Evolutionary conservation across 805 yeast species (phyloP).

Genomic region (Saturnispora serradocipensis): DNA sequence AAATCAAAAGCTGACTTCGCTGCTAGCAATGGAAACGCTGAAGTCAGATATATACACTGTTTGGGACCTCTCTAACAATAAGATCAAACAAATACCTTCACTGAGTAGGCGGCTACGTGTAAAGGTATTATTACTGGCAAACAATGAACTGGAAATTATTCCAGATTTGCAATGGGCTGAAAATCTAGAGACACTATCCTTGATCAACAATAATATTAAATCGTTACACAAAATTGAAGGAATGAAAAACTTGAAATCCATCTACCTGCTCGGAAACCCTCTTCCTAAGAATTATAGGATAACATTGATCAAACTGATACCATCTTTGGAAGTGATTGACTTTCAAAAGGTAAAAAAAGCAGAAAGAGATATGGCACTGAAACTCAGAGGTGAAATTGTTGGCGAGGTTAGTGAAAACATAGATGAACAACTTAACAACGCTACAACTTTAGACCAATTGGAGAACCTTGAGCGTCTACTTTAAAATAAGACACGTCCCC

Average conservation of each 20-base stretch:
- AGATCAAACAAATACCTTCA: constrained; percentile 43
- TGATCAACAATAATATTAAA: constrained; percentile 43
- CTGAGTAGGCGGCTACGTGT: constrained; percentile 37
- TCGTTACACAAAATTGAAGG: constrained; percentile 36
- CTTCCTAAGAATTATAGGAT: constrained; percentile 49
- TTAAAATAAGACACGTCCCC: constrained; percentile 7
- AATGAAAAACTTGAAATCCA: constrained; percentile 33
- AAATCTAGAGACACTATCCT: constrained; percentile 40
- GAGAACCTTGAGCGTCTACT: constrained; percentile 2
- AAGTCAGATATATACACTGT: constrained; percentile 36
- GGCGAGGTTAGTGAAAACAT: constrained; percentile 23
- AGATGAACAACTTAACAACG: constrained; percentile 7
- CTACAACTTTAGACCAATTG: constrained; percentile 7
- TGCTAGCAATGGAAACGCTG: constrained; percentile 29
- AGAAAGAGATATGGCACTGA: constrained; percentile 43
- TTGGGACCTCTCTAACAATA: constrained; percentile 72
- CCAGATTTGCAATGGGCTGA: constrained; percentile 29
- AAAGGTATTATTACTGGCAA: constrained; percentile 49
- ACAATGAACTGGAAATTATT: constrained; percentile 46
- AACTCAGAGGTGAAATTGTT: constrained; percentile 30
- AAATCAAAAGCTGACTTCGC: constrained; percentile 30
- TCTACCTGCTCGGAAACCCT: constrained; percentile 53
- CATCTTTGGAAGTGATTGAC: constrained; percentile 57
- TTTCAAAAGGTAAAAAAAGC: constrained; percentile 47
- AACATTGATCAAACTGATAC: constrained; percentile 52